Evolutionary conservation across 768 basidiomycete species (phyloP).

Genomic region (Porpolomopsis calyptriformis): DNA sequence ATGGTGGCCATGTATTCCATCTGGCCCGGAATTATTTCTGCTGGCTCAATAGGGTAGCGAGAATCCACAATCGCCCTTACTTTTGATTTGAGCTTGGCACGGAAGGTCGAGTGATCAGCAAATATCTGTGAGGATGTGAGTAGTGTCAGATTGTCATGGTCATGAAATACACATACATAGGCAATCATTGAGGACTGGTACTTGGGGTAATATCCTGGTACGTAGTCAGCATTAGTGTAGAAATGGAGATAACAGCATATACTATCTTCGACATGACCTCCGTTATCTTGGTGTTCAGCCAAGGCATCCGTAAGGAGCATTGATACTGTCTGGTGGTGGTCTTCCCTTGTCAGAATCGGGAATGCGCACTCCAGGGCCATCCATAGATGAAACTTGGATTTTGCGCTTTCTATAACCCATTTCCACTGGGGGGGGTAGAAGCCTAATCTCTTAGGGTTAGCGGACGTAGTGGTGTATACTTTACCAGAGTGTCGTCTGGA

Average conservation of each 20-base stretch:
- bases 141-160: too few species aligned
- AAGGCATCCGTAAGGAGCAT: background rate
- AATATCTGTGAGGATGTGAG: background rate
- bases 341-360: background rate
- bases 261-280: background rate
- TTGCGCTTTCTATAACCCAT: background rate
- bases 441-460: background rate
- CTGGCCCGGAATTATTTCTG: background rate
- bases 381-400: background rate
- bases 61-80: background rate
- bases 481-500: background rate
- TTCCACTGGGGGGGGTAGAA: slow-evolving; percentile 1
- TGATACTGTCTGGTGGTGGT: background rate
- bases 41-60: background rate
- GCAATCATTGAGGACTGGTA: background rate
- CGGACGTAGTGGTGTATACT: background rate
- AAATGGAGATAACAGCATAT: background rate
- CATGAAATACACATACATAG: background rate
- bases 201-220: background rate
- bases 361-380: background rate
- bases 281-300: background rate
- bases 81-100: background rate
- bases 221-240: background rate
- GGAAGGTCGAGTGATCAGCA: background rate
- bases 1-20: background rate